Evolutionary conservation across 2,329 filamentous ascomycete genomes (phyloP).

Genomic region (Verticillium klebahnii): DNA sequence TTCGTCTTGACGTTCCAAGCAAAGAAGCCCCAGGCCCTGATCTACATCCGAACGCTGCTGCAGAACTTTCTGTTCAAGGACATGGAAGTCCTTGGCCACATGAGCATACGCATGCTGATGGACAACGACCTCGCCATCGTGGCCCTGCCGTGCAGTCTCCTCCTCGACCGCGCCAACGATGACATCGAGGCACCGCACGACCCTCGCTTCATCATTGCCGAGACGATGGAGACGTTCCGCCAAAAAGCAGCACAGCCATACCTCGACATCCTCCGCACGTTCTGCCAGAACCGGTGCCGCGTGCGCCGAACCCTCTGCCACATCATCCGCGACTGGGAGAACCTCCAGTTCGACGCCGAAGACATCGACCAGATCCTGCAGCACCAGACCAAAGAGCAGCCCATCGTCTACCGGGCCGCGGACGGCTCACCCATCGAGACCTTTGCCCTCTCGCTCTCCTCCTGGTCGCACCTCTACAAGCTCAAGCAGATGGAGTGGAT

Average conservation of each 20-base stretch:
- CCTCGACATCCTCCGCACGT: slow-evolving; percentile 74
- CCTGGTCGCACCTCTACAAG: slow-evolving; percentile 89
- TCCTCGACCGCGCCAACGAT: slow-evolving; percentile 72
- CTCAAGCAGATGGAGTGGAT: slow-evolving; percentile 83
- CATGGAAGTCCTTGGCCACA: slow-evolving; percentile 62
- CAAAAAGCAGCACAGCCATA: slow-evolving; percentile 64
- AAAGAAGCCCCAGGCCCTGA: slow-evolving; percentile 74
- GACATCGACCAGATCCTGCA: slow-evolving; percentile 68
- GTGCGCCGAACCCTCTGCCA: slow-evolving; percentile 88
- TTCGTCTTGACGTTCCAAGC: slow-evolving; percentile 72
- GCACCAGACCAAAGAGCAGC: slow-evolving; percentile 53
- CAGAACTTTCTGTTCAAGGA: slow-evolving; percentile 72
- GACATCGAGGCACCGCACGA: slow-evolving; percentile 70
- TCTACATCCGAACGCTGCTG: slow-evolving; percentile 77
- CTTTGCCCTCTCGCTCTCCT: slow-evolving; percentile 70
- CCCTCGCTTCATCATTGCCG: slow-evolving; percentile 66
- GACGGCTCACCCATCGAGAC: slow-evolving; percentile 41
- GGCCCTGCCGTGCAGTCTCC: slow-evolving; percentile 64
- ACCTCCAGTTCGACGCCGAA: slow-evolving; percentile 75
- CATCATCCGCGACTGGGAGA: slow-evolving; percentile 76
- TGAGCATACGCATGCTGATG: slow-evolving; percentile 69
- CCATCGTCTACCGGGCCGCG: slow-evolving; percentile 43
- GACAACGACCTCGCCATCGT: slow-evolving; percentile 77
- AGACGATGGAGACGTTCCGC: slow-evolving; percentile 67
- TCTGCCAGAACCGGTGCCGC: slow-evolving; percentile 87